phyloP scores from a whole-genome alignment of 331 rosid species.

The Malus hybrid region DNA sequence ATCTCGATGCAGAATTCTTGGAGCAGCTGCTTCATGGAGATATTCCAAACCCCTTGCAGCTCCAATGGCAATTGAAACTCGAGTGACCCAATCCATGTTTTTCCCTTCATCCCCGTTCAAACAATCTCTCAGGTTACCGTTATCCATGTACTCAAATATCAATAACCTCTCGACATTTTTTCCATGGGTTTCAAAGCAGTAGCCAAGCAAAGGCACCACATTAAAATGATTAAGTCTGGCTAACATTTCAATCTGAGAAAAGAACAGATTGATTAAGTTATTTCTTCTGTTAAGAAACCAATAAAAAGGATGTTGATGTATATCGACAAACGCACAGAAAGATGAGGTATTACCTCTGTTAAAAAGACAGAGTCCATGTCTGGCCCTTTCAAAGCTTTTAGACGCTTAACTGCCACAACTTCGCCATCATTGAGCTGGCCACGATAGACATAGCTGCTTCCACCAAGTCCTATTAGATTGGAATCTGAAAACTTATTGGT shows the following conservation, averaged over 20 bases:
- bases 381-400: conserved; percentile 56
- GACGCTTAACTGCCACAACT: conserved; percentile 72
- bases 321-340: conserved; percentile 3
- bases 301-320: not conserved
- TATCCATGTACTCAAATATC: conserved; percentile 72
- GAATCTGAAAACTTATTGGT: conserved; percentile 67
- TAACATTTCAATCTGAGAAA: conserved; percentile 73
- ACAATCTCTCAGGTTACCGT: conserved; percentile 87
- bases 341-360: conserved; percentile 57
- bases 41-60: conserved; percentile 96
- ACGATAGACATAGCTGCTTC: conserved; percentile 86
- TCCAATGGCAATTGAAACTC: conserved; percentile 84
- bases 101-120: conserved; percentile 57
- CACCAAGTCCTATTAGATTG: conserved; percentile 79
- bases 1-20: conserved; percentile 89
- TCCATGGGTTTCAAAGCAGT: conserved; percentile 75
- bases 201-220: conserved; percentile 86
- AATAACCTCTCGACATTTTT: conserved; percentile 68
- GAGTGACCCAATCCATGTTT: conserved; percentile 60
- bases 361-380: conserved; percentile 60
- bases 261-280: not conserved
- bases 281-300: not conserved
- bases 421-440: conserved; percentile 63
- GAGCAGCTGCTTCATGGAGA: conserved; percentile 99
- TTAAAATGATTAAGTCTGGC: conserved; percentile 91